Conservation (phyloP, 176 grass and related monocot genomes). For the Raddia guianensis region DNA sequence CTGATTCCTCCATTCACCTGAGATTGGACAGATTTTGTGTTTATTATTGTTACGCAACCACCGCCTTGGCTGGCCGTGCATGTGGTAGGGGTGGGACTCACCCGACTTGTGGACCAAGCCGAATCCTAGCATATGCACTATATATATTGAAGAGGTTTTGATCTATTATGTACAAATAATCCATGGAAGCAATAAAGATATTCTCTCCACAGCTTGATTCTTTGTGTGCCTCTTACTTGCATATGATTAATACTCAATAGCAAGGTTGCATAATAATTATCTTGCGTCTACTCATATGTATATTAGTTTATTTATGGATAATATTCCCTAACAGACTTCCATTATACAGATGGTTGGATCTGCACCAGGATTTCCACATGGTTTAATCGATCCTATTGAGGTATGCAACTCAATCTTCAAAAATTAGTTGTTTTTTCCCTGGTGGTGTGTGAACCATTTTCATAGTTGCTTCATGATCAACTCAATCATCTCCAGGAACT, state of each 20-base stretch:
- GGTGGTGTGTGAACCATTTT: conserved; percentile 18
- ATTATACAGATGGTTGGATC: conserved; percentile 85
- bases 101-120: too few species aligned
- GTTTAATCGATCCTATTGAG: conserved; percentile 93
- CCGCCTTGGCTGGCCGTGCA: too few species aligned
- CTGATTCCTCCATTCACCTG: conserved; percentile 16
- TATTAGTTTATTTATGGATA: not conserved
- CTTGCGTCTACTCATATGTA: not conserved
- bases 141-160: too few species aligned
- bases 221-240: too few species aligned
- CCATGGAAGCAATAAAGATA: too few species aligned
- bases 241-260: too few species aligned
- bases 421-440: not conserved
- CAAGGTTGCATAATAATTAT: not conserved
- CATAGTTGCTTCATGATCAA: conserved; percentile 10
- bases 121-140: too few species aligned
- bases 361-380: conserved; percentile 95
- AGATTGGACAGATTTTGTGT: not conserved
- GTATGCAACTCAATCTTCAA: conserved; percentile 51
- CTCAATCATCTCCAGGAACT: conserved; percentile 66
- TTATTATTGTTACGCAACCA: too few species aligned
- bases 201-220: too few species aligned
- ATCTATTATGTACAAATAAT: too few species aligned
- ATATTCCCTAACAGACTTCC: conserved; percentile 36
- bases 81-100: too few species aligned